A percentile compares a stretch with the other conserved stretches of the same genome.
Conservation (phyloP, 768 basidiomycete species). For the Russula virescens region DNA sequence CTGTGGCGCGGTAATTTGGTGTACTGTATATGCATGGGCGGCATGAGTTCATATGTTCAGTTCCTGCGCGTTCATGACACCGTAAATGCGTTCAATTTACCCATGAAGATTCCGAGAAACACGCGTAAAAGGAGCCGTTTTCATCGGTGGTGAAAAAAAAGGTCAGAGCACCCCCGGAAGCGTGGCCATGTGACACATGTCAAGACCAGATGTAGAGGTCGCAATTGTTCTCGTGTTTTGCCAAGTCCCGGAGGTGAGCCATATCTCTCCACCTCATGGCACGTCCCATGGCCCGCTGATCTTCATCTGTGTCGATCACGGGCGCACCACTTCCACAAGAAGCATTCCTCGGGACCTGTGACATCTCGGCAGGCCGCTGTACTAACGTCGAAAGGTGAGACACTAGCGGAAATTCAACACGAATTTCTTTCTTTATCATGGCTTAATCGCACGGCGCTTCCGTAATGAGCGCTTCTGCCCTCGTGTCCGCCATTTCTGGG, state of each 20-base stretch:
- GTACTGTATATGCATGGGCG: background rate
- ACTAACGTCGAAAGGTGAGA: background rate
- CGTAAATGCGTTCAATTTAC: background rate
- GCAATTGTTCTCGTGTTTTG: conserved; percentile 2
- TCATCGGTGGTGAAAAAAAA: conserved; percentile 14
- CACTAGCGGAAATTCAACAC: background rate
- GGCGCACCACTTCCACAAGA: conserved; percentile 2
- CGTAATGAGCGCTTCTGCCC: background rate
- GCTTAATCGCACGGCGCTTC: background rate
- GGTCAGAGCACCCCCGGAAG: background rate
- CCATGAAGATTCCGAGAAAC: conserved; percentile 1
- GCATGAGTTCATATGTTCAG: no score
- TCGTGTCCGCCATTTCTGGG: background rate
- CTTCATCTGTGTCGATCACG: conserved; percentile 5
- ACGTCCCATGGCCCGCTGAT: background rate
- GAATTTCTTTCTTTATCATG: background rate
- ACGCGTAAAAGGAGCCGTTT: conserved; percentile 10
- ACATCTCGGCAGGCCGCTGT: background rate
- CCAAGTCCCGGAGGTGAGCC: background rate
- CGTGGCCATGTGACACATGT: conserved; percentile 1
- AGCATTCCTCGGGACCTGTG: background rate
- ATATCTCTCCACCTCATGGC: background rate
- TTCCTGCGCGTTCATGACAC: background rate
- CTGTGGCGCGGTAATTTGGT: background rate
- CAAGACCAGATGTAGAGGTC: background rate